Evolutionary conservation across 2,329 filamentous ascomycete genomes (phyloP).

Genomic region (Daldinia sp.): DNA sequence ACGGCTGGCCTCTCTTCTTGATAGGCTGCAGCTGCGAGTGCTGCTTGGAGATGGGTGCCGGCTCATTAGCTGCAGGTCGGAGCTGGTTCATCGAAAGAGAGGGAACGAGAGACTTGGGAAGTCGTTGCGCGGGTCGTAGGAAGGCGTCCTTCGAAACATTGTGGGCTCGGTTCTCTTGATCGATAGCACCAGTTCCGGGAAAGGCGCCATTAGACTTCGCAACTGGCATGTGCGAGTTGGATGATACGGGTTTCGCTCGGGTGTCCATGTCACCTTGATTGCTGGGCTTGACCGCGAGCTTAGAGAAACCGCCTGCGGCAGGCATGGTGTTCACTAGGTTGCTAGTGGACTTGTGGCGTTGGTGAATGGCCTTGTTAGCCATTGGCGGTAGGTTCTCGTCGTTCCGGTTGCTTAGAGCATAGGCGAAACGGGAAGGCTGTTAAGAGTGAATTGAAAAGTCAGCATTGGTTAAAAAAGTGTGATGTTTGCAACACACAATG

Average conservation of each 20-base stretch:
- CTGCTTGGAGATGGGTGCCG: conserved; percentile 18
- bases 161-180: conserved; percentile 59
- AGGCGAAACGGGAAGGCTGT: conserved; percentile 77
- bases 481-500: neutral
- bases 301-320: conserved; percentile 65
- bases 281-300: conserved; percentile 77
- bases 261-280: conserved; percentile 87
- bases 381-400: conserved; percentile 53
- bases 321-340: conserved; percentile 63
- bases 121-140: conserved; percentile 55
- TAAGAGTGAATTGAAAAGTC: conserved; percentile 33
- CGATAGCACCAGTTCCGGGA: conserved; percentile 48
- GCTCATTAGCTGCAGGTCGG: conserved; percentile 10
- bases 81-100: conserved; percentile 44
- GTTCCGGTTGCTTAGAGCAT: conserved; percentile 66
- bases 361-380: conserved; percentile 75
- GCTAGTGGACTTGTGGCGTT: conserved; percentile 84
- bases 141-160: conserved; percentile 53
- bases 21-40: neutral
- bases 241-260: conserved; percentile 49
- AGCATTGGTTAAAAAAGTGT: conserved; percentile 19
- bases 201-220: conserved; percentile 49
- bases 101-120: conserved; percentile 44
- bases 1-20: conserved; percentile 34
- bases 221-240: conserved; percentile 47